A percentile compares a stretch with the other conserved stretches of the same genome.
Conservation (phyloP, 768 basidiomycete species). For the Serendipita sp. region DNA sequence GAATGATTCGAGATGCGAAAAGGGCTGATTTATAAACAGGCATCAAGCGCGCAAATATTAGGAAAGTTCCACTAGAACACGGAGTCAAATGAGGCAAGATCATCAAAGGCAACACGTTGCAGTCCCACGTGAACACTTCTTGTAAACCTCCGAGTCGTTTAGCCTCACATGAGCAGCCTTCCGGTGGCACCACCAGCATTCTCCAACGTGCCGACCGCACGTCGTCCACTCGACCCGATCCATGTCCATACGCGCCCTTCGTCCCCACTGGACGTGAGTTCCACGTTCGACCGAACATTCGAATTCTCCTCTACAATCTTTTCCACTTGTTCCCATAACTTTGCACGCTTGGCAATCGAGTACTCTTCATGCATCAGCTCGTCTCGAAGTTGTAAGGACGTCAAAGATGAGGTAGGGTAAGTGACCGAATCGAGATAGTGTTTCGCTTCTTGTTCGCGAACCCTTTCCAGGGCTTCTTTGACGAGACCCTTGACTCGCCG, state of each 20-base stretch:
- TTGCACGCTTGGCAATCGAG: slow-evolving; percentile 45
- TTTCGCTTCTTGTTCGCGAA: slow-evolving; percentile 68
- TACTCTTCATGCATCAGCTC: slow-evolving; percentile 69
- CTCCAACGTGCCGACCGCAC: background rate
- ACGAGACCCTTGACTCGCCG: slow-evolving; percentile 59
- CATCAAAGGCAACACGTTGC: background rate
- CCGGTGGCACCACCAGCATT: background rate
- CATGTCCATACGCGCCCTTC: slow-evolving; percentile 85
- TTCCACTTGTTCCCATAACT: slow-evolving; percentile 73
- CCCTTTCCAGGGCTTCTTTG: slow-evolving; percentile 59
- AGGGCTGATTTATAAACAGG: too few species aligned
- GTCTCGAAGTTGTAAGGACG: slow-evolving; percentile 78
- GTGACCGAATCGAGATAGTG: slow-evolving; percentile 71
- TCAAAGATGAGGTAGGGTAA: slow-evolving; percentile 59
- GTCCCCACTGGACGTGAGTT: slow-evolving; percentile 73
- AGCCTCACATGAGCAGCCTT: background rate
- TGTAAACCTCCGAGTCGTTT: background rate
- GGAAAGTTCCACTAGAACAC: too few species aligned
- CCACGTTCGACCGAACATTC: slow-evolving; percentile 72
- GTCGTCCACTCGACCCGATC: slow-evolving; percentile 36
- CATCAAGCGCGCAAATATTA: too few species aligned
- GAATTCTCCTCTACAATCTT: slow-evolving; percentile 77
- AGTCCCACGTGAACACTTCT: background rate
- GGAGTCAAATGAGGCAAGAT: too few species aligned
- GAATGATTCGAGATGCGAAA: background rate